Conservation (phyloP, 2,329 filamentous ascomycete species). For the Coniochaeta pulveracea region DNA sequence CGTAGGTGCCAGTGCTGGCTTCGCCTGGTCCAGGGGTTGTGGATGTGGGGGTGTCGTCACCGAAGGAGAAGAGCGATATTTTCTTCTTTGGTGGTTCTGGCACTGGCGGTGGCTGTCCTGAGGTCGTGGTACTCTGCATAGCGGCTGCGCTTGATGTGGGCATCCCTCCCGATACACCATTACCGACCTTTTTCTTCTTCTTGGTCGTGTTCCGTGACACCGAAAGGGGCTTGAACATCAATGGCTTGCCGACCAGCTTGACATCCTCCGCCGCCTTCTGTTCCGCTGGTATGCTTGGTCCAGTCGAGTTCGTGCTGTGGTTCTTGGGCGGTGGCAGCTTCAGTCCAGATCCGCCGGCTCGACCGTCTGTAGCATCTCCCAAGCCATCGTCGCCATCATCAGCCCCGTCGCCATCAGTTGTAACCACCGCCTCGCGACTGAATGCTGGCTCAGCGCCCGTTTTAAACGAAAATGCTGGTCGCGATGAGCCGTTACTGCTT, state of each 20-base stretch:
- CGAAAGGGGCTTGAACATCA: constrained; percentile 84
- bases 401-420: too few species aligned
- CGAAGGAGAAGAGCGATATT: constrained; percentile 59
- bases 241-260: constrained; percentile 63
- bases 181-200: constrained; percentile 39
- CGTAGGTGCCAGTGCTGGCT: constrained; percentile 26
- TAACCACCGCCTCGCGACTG: constrained; percentile 38
- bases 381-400: constrained; percentile 14
- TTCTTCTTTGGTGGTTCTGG: constrained; percentile 38
- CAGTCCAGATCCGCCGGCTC: constrained; percentile 14
- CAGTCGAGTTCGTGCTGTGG: constrained; percentile 11
- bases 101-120: constrained; percentile 1
- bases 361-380: constrained; percentile 10
- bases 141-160: constrained; percentile 6
- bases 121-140: constrained; percentile 9
- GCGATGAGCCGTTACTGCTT: constrained; percentile 21
- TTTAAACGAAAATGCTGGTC: constrained; percentile 60
- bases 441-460: constrained; percentile 79
- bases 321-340: constrained; percentile 28
- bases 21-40: constrained; percentile 12
- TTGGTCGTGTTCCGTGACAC: constrained; percentile 66
- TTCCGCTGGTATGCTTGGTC: constrained; percentile 39
- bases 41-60: constrained; percentile 24
- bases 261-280: constrained; percentile 51
- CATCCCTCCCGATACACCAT: constrained; percentile 7